These are phyloP conservation scores for Blastobotrys terrestris DNA, from an alignment of 805 yeast genomes.

Conservation along the genomic window DNA sequence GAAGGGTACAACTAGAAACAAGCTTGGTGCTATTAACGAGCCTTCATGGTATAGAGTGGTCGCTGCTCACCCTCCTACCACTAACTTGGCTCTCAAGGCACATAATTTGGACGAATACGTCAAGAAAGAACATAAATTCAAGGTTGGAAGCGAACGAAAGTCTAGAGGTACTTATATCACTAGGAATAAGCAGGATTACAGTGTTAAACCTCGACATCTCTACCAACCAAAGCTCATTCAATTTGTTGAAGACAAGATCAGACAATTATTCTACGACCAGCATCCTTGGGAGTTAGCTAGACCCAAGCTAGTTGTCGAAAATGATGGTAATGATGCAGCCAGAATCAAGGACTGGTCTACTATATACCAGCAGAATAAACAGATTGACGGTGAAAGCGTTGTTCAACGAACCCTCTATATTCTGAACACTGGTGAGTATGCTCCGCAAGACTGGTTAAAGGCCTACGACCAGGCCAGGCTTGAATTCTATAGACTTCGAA, in stretches of 20 bases:
- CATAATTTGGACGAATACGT: slow-evolving; percentile 23
- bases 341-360: slow-evolving; percentile 64
- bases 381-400: slow-evolving; percentile 84
- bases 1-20: slow-evolving; percentile 9
- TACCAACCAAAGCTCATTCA: slow-evolving; percentile 48
- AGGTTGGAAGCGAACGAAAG: slow-evolving; percentile 19
- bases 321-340: slow-evolving; percentile 49
- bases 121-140: slow-evolving; percentile 22
- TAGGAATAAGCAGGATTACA: slow-evolving; percentile 37
- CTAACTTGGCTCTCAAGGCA: slow-evolving; percentile 47
- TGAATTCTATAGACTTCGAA: slow-evolving; percentile 82
- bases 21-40: slow-evolving; percentile 41
- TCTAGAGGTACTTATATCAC: slow-evolving; percentile 39
- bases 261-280: slow-evolving; percentile 77
- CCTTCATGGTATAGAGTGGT: slow-evolving; percentile 92
- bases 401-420: slow-evolving; percentile 67
- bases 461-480: slow-evolving; percentile 84
- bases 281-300: slow-evolving; percentile 98
- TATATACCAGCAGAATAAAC: slow-evolving; percentile 64
- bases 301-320: slow-evolving; percentile 79
- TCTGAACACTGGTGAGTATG: slow-evolving; percentile 27
- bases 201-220: slow-evolving; percentile 33
- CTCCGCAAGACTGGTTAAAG: slow-evolving; percentile 32
- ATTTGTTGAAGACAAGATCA: slow-evolving; percentile 71
- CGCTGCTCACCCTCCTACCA: slow-evolving; percentile 73